Base-by-base conservation (phyloP, 257 asterid species). In the Solanum peruvianum region DNA sequence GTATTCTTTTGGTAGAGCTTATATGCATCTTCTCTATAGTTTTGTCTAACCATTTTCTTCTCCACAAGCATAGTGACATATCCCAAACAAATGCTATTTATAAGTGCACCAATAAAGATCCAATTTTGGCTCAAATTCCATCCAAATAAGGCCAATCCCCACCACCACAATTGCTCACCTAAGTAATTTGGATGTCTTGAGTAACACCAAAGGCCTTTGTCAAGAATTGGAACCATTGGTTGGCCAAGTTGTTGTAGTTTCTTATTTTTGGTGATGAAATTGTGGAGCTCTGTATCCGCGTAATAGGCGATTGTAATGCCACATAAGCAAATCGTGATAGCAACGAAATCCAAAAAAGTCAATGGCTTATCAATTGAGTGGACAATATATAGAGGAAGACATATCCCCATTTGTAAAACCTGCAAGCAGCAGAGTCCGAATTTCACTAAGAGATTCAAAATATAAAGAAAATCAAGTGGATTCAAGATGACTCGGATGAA, bases 151-250 rank as follows among this genome's bases (percentile, higher is more conserved):
- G 47, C 94, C 83, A 97, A 87, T 15, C 99, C 99, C 98, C 98
- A 97, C 99, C 99, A 97, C 99, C 98, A 97, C 75, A 97, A 49
- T 87, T 97, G 99, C 92, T 97, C 99, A 6, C 99, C 99, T 11
- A 97, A 90, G 41, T 97, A 97, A 93, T 97, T 97, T 1, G 98
- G 99, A 86, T 97, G 98, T 6, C 98, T 90, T 2, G 98, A 95
- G 90, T 91, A 95, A 69, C 56, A 80, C 99, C 99, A 97, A 9
- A 95, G 88, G 44, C 98, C 99, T 78, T 87, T 87, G 58, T 95
- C 98, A n/a, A 97, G 98, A 90, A 75, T 90, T 9, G 93, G 94
- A 78, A 95, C 93, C 58, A 89, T 29, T 16, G 93, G 91, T 88
- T 91, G 88, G 41, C 95, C 94, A 4, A 89, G 88, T 85, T 88